Base-by-base conservation (phyloP, 768 basidiomycete genomes). In the Rhodotorula graminis region DNA sequence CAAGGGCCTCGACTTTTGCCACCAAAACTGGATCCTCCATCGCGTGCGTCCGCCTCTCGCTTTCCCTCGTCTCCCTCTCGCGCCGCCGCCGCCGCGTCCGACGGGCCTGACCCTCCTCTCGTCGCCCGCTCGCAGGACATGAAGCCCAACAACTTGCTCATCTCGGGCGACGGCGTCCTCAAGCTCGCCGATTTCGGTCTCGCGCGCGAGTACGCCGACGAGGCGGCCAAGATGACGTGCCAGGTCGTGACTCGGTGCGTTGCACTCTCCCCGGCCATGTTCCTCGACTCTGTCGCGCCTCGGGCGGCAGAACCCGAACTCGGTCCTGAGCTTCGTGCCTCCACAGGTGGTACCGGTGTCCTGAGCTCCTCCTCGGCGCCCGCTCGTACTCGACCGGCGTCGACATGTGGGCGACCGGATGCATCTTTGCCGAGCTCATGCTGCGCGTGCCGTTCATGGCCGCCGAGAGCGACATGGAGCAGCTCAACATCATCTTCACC, bases 141-240 rank as follows among this genome's bases (percentile, higher is more conserved):
- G 74, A 99, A 99, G 81, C 96, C 96, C 14, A 99, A 99, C 83
- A 99, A 99, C 82, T 85, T 99, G 83, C 88, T 99, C 78, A 90
- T 99, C 71, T 87, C 93, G 0, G 86, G 90, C 0, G 87, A 92
- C 64, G 96, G 96, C 0, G 88, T 91, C 64, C 88, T 98, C 75
- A 99, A 99, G 82, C 86, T 99, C 60, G 96, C 96, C 21, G 96
- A 99, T 87, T 99, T 99, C 81, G 96, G 96, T 85, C 86, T 99
- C 15, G 96, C 96, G 37, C 84, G 96, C 68, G 96, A 99, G 83
- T 95, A 90, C 81, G 92, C 90, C 25, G 96, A 98, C 78, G 93
- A 94, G 37, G 90, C 89, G 8, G 89, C 89, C 79, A 93, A 92
- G 81, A 98, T 99, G 96, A 97, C 96, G 0, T 91, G 89, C 78